Evolutionary conservation across 257 asterid genomes (phyloP), one percentile per base, ranked within the genome.

Genomic region (Lithospermum erythrorhizon): DNA sequence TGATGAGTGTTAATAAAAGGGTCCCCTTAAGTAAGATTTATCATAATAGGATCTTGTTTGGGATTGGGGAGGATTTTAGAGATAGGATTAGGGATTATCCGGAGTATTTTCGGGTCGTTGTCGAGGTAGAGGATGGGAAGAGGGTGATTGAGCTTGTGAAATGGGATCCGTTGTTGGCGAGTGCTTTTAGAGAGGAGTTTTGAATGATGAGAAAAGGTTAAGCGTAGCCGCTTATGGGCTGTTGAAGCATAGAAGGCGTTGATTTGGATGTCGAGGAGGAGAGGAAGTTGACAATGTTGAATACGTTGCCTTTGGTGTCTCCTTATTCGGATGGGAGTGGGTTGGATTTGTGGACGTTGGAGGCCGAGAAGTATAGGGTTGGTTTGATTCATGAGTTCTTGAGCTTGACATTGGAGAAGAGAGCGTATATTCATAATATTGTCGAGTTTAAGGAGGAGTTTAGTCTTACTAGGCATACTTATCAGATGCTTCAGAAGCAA

Each of bases 371-470:
- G 82, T 89, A 84, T 68, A 78, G 97, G 69, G 77, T 89, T 56
- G 96, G 97, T 16, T 61, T 93, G 57, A 75, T 93, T 41, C 97
- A 93, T 25, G 99, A 93, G 83, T 83, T 93, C 67, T 74, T 93
- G 81, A 89, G 85, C 83, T 75, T 89, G 84, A 93, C 97, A 18
- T 70, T 93, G 94, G 96, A 93, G 85, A 93, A 82, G 70, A 83
- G 94, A 78, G 99, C 97, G 14, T 84, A 83, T 25, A 89, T 93
- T 70, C 98, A 89, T 73, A 84, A 89, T 70, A 82, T 89, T 49
- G 97, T 93, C 78, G 99, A 89, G 79, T 93, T 93, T 65, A 89
- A 89, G 78, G 97, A 93, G 45, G 97, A 89, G 72, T 83, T 86
- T 59, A 75, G 85, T 75, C 86, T 86, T 59, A 86, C 99, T 0